Evolutionary conservation across 768 basidiomycete species (phyloP).

Genomic region (Candolleomyces aberdarensis): DNA sequence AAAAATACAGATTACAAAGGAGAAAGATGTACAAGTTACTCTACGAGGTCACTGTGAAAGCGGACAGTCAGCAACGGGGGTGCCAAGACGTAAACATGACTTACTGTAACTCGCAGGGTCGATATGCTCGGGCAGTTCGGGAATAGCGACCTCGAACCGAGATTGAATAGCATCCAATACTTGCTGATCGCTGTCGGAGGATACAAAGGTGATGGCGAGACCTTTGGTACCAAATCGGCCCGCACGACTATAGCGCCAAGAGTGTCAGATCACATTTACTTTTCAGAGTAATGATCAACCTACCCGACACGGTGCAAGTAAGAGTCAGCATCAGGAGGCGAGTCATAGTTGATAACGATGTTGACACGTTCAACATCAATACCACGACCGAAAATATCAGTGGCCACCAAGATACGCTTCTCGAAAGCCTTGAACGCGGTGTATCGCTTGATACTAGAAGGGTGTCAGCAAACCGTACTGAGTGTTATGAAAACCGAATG

Average conservation of each 20-base stretch:
- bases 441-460: slow-evolving; percentile 82
- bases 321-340: slow-evolving; percentile 94
- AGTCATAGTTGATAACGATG: slow-evolving; percentile 99
- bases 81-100: slow-evolving; percentile 27
- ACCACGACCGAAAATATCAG: slow-evolving; percentile 98
- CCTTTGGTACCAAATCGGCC: slow-evolving; percentile 99
- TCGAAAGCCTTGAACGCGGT: slow-evolving; percentile 99
- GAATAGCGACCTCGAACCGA: slow-evolving; percentile 95
- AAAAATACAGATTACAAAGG: slow-evolving; percentile 12
- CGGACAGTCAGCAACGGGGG: background rate
- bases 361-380: slow-evolving; percentile 99
- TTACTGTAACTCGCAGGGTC: slow-evolving; percentile 94
- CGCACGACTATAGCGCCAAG: slow-evolving; percentile 63
- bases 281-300: slow-evolving; percentile 20
- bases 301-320: slow-evolving; percentile 98
- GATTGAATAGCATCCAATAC: slow-evolving; percentile 95
- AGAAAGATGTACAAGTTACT: slow-evolving; percentile 13
- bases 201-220: slow-evolving; percentile 95
- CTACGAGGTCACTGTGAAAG: slow-evolving; percentile 47
- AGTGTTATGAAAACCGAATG: background rate
- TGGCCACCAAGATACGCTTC: slow-evolving; percentile 98
- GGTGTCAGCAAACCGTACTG: slow-evolving; percentile 8
- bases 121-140: slow-evolving; percentile 91
- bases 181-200: slow-evolving; percentile 88
- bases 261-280: background rate